phyloP scores from a whole-genome alignment of 2,329 filamentous ascomycete genomes.

The Fusarium marasasianum region DNA sequence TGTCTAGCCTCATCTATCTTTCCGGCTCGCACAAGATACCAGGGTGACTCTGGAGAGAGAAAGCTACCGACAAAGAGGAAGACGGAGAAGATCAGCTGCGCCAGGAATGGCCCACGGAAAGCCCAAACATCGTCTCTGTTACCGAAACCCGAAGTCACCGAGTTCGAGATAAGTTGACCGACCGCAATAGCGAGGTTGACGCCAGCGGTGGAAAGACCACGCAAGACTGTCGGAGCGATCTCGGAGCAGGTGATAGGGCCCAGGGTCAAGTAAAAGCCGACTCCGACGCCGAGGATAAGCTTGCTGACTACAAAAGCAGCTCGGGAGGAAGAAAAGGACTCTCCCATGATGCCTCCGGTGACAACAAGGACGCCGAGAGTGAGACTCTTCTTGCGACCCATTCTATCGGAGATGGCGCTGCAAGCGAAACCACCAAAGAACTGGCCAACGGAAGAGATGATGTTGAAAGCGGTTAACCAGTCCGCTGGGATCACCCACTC shows the following conservation, averaged over 20 bases:
- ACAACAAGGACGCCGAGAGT: neutral
- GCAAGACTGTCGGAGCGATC: constrained; percentile 41
- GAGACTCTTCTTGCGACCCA: neutral
- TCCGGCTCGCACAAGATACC: constrained; percentile 50
- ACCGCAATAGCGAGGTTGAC: constrained; percentile 61
- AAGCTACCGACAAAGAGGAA: constrained; percentile 46
- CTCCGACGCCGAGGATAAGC: neutral
- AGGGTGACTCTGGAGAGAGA: constrained; percentile 55
- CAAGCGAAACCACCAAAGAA: neutral
- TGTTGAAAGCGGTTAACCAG: neutral
- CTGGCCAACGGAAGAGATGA: neutral
- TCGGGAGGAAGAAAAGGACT: neutral
- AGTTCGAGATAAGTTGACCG: constrained; percentile 66
- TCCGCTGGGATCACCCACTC: neutral
- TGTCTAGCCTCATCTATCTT: constrained; percentile 44
- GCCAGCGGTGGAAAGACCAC: constrained; percentile 58
- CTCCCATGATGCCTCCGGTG: neutral
- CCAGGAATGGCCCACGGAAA: constrained; percentile 58
- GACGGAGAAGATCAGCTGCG: constrained; percentile 48
- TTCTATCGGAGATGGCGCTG: neutral
- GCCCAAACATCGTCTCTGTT: constrained; percentile 61
- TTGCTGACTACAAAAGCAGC: neutral
- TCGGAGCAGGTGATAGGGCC: neutral
- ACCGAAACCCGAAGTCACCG: constrained; percentile 64
- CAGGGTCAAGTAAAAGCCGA: neutral